Evolutionary conservation across 148 eudicot species (phyloP).

Genomic region (Amaranthus hypochondriacus): DNA sequence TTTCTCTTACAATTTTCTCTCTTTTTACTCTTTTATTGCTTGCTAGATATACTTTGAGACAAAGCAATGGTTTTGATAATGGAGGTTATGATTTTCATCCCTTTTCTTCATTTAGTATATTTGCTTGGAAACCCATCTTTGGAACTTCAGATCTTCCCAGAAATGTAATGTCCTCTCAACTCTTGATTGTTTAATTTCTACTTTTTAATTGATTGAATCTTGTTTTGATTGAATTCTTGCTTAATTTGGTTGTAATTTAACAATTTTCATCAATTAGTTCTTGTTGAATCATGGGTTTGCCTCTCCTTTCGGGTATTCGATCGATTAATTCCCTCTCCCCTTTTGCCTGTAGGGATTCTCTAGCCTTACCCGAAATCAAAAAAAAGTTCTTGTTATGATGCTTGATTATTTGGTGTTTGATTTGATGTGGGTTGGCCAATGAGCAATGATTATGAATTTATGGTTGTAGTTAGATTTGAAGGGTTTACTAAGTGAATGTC

Average conservation of each 20-base stretch:
- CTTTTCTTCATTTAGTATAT: slow-evolving; percentile 50
- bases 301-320: too few species aligned
- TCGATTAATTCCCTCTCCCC: too few species aligned
- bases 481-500: background rate
- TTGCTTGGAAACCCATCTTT: slow-evolving; percentile 72
- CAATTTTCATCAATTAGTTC: too few species aligned
- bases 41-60: slow-evolving; percentile 46
- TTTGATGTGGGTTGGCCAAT: slow-evolving; percentile 5
- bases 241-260: background rate
- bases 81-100: slow-evolving; percentile 30
- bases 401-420: slow-evolving; percentile 7
- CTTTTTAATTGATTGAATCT: slow-evolving; percentile 17
- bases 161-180: slow-evolving; percentile 40
- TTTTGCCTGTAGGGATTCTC: too few species aligned
- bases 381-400: background rate
- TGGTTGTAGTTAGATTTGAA: background rate
- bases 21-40: slow-evolving; percentile 57
- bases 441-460: too few species aligned
- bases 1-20: slow-evolving; percentile 57
- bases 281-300: too few species aligned
- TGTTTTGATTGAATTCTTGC: background rate
- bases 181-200: background rate
- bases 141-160: slow-evolving; percentile 55
- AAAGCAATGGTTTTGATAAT: background rate
- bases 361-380: too few species aligned